A percentile compares a stretch with the other conserved stretches of the same genome.
Conservation (phyloP, 495 filamentous ascomycete species). For the Daldinia decipiens region DNA sequence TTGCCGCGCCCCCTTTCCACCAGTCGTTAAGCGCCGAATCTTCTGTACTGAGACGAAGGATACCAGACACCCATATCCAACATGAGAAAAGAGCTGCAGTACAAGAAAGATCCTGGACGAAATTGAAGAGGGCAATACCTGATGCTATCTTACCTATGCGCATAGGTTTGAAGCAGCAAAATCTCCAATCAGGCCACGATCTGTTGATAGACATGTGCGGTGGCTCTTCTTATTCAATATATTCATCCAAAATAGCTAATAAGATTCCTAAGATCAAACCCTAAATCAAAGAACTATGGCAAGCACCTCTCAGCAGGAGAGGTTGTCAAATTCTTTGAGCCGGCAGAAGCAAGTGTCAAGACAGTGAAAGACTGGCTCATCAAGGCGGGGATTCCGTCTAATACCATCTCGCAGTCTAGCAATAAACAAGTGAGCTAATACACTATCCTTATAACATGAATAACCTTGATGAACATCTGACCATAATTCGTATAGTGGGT, state of each 20-base stretch:
- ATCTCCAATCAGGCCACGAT: constrained; percentile 44
- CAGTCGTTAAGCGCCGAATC: not conserved
- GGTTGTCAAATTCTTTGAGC: constrained; percentile 62
- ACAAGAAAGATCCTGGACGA: constrained; percentile 56
- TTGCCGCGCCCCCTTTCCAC: constrained; percentile 37
- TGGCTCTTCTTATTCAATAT: not conserved
- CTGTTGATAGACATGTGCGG: constrained; percentile 50
- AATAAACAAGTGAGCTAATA: constrained; percentile 40
- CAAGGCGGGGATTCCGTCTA: constrained; percentile 61
- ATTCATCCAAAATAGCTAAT: constrained; percentile 76
- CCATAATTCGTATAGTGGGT: constrained; percentile 55
- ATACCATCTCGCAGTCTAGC: constrained; percentile 52
- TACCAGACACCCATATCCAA: constrained; percentile 41
- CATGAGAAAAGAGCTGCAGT: constrained; percentile 58
- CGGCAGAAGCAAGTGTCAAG: constrained; percentile 54
- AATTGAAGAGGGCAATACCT: constrained; percentile 42
- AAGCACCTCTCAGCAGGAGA: constrained; percentile 61
- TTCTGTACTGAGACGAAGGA: constrained; percentile 25
- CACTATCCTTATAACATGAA: not conserved
- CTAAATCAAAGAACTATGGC: constrained; percentile 64
- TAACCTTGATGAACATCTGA: constrained; percentile 43
- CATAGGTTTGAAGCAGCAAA: constrained; percentile 44
- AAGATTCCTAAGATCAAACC: constrained; percentile 85
- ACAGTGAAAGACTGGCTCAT: constrained; percentile 62
- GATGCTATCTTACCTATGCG: constrained; percentile 43